Evolutionary conservation across 1,139 yeast genomes (phyloP), one percentile per base, ranked within the genome.

Genomic region (Saccharomyces hybrid): DNA sequence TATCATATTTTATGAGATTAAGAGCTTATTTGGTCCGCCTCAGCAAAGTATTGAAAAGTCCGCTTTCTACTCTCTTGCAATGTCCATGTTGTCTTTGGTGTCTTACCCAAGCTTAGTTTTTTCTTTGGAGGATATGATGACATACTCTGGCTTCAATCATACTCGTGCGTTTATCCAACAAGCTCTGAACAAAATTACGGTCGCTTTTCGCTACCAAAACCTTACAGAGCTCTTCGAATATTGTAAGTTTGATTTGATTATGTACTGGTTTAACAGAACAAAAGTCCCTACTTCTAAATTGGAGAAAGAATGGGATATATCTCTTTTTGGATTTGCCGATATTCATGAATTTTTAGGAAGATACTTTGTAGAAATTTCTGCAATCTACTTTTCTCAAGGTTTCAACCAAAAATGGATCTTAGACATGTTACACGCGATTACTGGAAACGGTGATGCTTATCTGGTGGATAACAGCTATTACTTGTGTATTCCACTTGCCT

Each of bases 401-500:
- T 58, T 51, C 60, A 60, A 55, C 51, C 56, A 25, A 20, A 54
- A 16, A 2, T 14, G 41, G 4, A 31, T 63, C 5, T 29, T 57
- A 4, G 52, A 53, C 1, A 23, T 49, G 23, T 38, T 59, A 34
- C 41, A 28, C 47, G 6, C 47, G 25, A 27, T 50, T 11, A 51
- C 52, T 6, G 55, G 34, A 25, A 53, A 48, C 23, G 54, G 51
- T 14, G 61, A 60, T 16, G 49, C 51, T 4, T 64, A 70, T 11
- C 51, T 78, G 5, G 59, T 75, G 2, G 56, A 62, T 4, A 73
- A 72, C 11, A 64, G 78, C 29, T 60, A 79, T 29, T 72, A 80
- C 0, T 56, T 54, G 23, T 50, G 61, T 0, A 65, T 81, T 1
- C 76, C 84, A 0, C 63, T 82, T 9, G 71, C 85, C 0, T 81